phyloP scores from a whole-genome alignment of 2,329 filamentous ascomycete species.

The Penicillium sp. region DNA sequence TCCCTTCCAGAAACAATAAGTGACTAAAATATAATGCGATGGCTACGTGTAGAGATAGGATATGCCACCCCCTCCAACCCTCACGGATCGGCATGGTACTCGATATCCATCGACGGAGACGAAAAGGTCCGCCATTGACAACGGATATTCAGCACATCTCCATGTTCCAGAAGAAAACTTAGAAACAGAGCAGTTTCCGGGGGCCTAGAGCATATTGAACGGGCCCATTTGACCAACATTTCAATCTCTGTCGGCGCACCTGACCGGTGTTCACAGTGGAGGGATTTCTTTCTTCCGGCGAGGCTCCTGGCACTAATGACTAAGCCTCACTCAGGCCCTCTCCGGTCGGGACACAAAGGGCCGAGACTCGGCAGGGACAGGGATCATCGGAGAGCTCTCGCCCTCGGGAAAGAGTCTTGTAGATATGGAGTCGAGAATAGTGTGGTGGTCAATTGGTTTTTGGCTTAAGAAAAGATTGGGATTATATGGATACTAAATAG shows the following conservation, averaged over 20 bases:
- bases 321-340: not conserved
- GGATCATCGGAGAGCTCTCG: not conserved
- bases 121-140: not conserved
- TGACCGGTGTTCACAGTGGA: not conserved
- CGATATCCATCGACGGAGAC: not conserved
- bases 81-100: not conserved
- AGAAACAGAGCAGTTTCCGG: not conserved
- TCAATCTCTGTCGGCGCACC: not conserved
- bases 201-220: not conserved
- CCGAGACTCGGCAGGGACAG: conserved; percentile 9
- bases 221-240: not conserved
- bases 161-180: not conserved
- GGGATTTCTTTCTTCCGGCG: conserved; percentile 3
- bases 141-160: too few species aligned
- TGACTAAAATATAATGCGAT: not conserved
- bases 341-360: conserved; percentile 6
- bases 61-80: not conserved
- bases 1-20: not conserved
- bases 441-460: too few species aligned
- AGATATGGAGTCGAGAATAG: too few species aligned
- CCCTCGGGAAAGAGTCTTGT: not conserved
- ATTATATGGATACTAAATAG: too few species aligned
- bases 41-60: not conserved
- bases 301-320: not conserved
- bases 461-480: too few species aligned